phyloP scores from a whole-genome alignment of 2,329 filamentous ascomycete species.

The Atkinsonella texensis region DNA sequence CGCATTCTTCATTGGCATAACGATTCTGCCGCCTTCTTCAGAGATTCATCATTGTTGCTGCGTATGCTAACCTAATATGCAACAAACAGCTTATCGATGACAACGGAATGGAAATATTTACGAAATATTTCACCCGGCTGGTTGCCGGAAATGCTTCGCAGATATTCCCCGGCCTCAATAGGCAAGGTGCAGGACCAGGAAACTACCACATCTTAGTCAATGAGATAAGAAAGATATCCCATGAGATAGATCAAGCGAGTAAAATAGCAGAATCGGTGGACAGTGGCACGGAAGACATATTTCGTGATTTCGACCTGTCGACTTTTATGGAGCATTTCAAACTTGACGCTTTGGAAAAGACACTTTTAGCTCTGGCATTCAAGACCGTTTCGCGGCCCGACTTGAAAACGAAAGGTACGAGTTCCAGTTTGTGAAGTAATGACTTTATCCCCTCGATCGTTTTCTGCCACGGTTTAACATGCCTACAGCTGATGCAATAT shows the following conservation, averaged over 20 bases:
- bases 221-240: conserved; percentile 78
- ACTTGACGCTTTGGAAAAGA: conserved; percentile 77
- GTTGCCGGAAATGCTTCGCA: conserved; percentile 82
- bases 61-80: conserved; percentile 11
- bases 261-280: conserved; percentile 94
- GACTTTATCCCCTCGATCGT: neutral
- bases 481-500: conserved; percentile 67
- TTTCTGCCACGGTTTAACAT: conserved; percentile 20
- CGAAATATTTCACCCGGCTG: conserved; percentile 88
- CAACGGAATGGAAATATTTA: conserved; percentile 98
- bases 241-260: conserved; percentile 68
- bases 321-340: conserved; percentile 96
- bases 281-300: conserved; percentile 80
- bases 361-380: conserved; percentile 77
- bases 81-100: conserved; percentile 71
- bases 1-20: neutral
- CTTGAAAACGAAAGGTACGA: conserved; percentile 76
- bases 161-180: conserved; percentile 72
- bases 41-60: neutral
- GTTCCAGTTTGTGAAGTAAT: too few species aligned
- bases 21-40: neutral
- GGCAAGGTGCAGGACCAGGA: conserved; percentile 61
- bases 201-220: conserved; percentile 72
- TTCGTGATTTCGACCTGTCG: conserved; percentile 91
- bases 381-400: conserved; percentile 71